Evolutionary conservation across 768 basidiomycete genomes (phyloP).

Genomic region (Psilocybe cubensis): DNA sequence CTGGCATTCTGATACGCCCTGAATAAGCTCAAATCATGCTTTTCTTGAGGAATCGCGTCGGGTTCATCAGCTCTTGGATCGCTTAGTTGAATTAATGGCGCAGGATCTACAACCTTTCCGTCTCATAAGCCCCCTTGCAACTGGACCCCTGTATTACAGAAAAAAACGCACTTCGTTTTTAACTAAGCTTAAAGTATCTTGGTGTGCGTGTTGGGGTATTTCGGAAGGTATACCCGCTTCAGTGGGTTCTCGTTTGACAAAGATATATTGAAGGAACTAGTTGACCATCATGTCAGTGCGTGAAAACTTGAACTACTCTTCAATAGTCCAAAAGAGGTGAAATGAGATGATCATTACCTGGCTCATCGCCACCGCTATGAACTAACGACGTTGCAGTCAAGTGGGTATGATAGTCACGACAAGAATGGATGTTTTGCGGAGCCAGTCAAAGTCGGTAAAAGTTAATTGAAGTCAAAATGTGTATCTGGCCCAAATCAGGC

Average conservation of each 20-base stretch:
- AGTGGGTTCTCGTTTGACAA: conserved; percentile 32
- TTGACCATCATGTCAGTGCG: background rate
- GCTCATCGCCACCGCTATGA: background rate
- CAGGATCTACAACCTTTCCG: background rate
- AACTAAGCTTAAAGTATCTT: background rate
- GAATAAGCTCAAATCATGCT: conserved; percentile 23
- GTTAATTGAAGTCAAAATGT: background rate
- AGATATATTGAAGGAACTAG: conserved; percentile 2
- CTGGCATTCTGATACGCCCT: conserved; percentile 36
- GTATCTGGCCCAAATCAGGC: background rate
- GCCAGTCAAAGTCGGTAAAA: no score
- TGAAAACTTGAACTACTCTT: background rate
- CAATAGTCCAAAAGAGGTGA: no score
- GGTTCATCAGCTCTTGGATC: background rate
- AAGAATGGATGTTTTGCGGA: no score
- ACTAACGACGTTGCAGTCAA: background rate
- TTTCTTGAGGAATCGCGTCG: background rate
- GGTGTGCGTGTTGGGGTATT: background rate
- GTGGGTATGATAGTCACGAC: no score
- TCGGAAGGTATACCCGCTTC: conserved; percentile 16
- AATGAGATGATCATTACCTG: background rate
- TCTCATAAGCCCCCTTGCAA: background rate
- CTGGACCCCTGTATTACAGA: background rate
- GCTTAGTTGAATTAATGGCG: background rate
- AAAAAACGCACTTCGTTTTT: background rate